Conservation (phyloP, 192 early-diverging fungal genomes). For the Dimargaris cristalligena region DNA sequence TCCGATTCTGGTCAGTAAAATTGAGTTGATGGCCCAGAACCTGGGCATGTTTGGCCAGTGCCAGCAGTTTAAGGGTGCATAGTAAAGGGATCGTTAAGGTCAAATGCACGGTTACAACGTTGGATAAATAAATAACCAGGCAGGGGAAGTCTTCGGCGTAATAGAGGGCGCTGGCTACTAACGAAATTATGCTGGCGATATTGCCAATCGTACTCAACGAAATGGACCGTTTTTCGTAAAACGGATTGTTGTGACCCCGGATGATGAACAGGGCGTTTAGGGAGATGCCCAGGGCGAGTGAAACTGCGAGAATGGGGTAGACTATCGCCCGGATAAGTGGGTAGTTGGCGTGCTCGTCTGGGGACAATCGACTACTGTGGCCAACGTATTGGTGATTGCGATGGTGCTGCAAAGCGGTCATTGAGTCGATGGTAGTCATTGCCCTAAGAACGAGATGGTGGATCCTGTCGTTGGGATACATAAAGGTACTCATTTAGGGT, state of each 20-base stretch:
- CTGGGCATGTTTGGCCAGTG: neutral
- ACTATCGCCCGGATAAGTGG: neutral
- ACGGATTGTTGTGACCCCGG: neutral
- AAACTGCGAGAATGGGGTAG: neutral
- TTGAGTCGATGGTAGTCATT: too few species aligned
- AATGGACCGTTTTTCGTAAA: neutral
- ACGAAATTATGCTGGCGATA: neutral
- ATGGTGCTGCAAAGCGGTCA: too few species aligned
- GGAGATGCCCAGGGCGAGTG: neutral
- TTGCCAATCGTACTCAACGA: neutral
- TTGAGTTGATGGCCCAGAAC: neutral
- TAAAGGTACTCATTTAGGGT: too few species aligned
- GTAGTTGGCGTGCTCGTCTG: too few species aligned
- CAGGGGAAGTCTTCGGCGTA: neutral
- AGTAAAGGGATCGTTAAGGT: neutral
- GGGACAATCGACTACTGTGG: too few species aligned
- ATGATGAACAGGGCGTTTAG: neutral
- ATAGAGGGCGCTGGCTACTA: neutral
- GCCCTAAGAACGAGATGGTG: too few species aligned
- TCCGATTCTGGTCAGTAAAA: too few species aligned
- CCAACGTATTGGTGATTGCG: too few species aligned
- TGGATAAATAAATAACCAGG: neutral
- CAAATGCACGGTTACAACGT: neutral
- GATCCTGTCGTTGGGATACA: too few species aligned
- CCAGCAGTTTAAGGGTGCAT: neutral